A percentile compares a stretch with the other conserved stretches of the same genome.
Conservation (phyloP, 2,329 filamentous ascomycete genomes). For the Fragosphaeria purpurea region DNA sequence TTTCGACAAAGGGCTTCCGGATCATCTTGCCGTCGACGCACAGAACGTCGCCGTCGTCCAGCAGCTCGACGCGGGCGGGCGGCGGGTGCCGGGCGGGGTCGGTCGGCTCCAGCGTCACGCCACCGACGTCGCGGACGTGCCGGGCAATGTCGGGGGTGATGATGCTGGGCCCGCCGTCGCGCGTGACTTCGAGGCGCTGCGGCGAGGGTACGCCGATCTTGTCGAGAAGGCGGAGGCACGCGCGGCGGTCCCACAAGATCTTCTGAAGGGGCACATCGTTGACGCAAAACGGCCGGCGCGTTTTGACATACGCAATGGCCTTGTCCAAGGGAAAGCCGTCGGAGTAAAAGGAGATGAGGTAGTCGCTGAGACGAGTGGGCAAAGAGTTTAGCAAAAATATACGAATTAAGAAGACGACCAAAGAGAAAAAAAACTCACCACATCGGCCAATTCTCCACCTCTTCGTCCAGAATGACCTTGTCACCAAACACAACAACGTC, state of each 20-base stretch:
- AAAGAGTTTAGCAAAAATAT: no score
- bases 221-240: constrained; percentile 82
- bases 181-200: constrained; percentile 76
- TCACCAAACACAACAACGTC: constrained; percentile 97
- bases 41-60: constrained; percentile 84
- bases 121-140: constrained; percentile 70
- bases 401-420: constrained; percentile 10
- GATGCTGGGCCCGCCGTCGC: constrained; percentile 78
- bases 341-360: constrained; percentile 95
- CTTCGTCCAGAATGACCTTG: constrained; percentile 96
- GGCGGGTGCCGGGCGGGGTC: constrained; percentile 44
- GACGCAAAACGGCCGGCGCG: constrained; percentile 92
- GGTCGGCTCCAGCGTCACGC: constrained; percentile 61
- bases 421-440: constrained; percentile 46
- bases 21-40: constrained; percentile 75
- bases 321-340: constrained; percentile 96
- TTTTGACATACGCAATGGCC: constrained; percentile 87
- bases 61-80: constrained; percentile 64
- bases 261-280: constrained; percentile 98
- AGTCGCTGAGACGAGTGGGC: constrained; percentile 49
- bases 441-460: constrained; percentile 90
- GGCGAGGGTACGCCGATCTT: constrained; percentile 85
- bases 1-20: constrained; percentile 93
- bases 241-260: constrained; percentile 85
- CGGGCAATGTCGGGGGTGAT: constrained; percentile 71